Base-by-base conservation (phyloP, 495 filamentous ascomycete species). In the Apiosordaria backusii region DNA sequence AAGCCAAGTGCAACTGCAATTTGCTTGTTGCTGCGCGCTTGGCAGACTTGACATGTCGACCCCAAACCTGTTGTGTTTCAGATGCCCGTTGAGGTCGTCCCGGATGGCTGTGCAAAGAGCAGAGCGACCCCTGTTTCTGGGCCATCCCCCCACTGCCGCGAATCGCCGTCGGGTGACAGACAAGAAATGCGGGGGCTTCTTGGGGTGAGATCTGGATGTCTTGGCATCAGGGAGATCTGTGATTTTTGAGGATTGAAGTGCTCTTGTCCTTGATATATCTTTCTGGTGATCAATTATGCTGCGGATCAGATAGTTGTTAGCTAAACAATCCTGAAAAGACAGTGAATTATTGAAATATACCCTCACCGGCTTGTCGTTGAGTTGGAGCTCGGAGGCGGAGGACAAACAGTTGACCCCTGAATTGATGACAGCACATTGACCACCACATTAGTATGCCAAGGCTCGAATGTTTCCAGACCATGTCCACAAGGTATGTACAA, bases 1-100 rank as follows among this genome's bases (percentile, higher is more conserved):
- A 22, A 54, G 50, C 50, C 19, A 60, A 22, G n/a, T 10, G 57
- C 24, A 26, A 66, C 55, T 60, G 55, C 63, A 66, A 62, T 59
- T 54, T 62, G 35, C 35, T 45, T 45, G 35, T 13, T 45, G 35
- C 35, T 45, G 35, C n/a, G 10, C 35, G 35, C 35, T 15, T 15
- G 35, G 35, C 16, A 13, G 35, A 45, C 35, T 45, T 45, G 35
- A 45, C 35, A 45, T 45, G 35, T 45, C 35, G 35, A 45, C 35
- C 35, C 35, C 35, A 45, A 45, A 45, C 35, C 35, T 45, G 35
- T 13, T 45, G 35, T 45, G 35, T 45, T 45, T 45, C 35, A 45
- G 35, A 13, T 45, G 35, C 35, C 35, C 13, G 35, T 45, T 45
- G 35, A 45, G 6, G 35, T 45, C 10, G 35, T 45, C 35, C 9